Percentiles rank a stretch among this genome's conserved stretches.
Conservation (phyloP, 1,284 basidiomycete genomes). For the Ceratobasidium sp. region DNA sequence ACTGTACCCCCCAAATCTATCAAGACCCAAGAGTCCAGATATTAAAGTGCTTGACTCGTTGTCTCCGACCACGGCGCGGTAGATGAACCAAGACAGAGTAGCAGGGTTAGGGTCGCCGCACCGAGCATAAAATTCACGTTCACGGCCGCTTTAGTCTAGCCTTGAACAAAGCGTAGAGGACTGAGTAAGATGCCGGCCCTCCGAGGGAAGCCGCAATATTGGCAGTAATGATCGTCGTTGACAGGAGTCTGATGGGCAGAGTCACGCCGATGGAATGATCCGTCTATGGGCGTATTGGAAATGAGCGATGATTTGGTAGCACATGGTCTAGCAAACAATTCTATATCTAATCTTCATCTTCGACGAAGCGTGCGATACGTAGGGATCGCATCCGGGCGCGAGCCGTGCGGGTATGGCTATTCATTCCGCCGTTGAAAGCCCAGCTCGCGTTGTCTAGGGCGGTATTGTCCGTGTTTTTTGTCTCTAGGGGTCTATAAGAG, state of each 20-base stretch:
- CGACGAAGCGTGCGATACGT: conserved; percentile 63
- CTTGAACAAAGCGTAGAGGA: conserved; percentile 1
- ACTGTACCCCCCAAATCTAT: neutral
- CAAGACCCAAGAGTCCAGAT: neutral
- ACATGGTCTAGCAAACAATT: conserved; percentile 4
- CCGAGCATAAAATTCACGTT: conserved; percentile 17
- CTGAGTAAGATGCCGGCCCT: neutral
- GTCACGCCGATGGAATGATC: conserved; percentile 20
- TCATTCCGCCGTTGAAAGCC: conserved; percentile 80
- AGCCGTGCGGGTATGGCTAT: conserved; percentile 77
- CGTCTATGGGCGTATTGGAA: conserved; percentile 3
- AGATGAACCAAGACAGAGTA: neutral
- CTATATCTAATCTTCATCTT: conserved; percentile 11
- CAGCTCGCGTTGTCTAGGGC: conserved; percentile 66
- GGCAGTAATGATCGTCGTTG: conserved; percentile 4
- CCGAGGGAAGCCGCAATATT: conserved; percentile 18
- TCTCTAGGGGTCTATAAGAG: conserved; percentile 53
- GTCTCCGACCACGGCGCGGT: neutral
- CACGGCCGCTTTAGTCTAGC: neutral
- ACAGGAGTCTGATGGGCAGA: conserved; percentile 24
- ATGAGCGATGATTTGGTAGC: neutral
- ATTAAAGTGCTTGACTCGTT: neutral
- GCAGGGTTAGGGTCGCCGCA: conserved; percentile 28
- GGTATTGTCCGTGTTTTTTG: conserved; percentile 3
- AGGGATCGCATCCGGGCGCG: conserved; percentile 68